Percentiles rank a stretch among this genome's conserved stretches.
Evolutionary conservation across 371 early-diverging fungal genomes (phyloP).

Genomic region (Spraguea lophii): DNA sequence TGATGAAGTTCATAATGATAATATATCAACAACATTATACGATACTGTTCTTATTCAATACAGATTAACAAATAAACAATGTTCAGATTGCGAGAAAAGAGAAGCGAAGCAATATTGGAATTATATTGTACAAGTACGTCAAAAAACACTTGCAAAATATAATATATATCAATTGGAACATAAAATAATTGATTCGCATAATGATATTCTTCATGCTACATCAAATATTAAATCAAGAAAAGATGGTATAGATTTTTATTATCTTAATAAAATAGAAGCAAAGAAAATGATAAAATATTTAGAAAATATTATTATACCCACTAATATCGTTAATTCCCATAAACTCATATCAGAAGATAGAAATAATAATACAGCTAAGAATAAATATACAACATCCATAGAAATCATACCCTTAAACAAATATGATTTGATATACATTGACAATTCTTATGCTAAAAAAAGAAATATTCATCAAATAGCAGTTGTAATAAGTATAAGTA

Average conservation of each 20-base stretch:
- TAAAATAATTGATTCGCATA: slow-evolving; percentile 82
- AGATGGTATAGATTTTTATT: slow-evolving; percentile 95
- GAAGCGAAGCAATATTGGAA: slow-evolving; percentile 97
- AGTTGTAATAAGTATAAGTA: slow-evolving; percentile 27
- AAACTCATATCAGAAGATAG: slow-evolving; percentile 85
- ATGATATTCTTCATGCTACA: slow-evolving; percentile 73
- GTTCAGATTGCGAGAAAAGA: slow-evolving; percentile 81
- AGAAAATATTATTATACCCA: slow-evolving; percentile 59
- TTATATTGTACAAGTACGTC: slow-evolving; percentile 87
- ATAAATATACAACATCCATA: slow-evolving; percentile 77
- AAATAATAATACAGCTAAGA: slow-evolving; percentile 68
- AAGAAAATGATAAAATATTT: slow-evolving; percentile 84
- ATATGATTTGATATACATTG: slow-evolving; percentile 91
- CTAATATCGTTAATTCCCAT: slow-evolving; percentile 60
- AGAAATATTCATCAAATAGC: slow-evolving; percentile 18
- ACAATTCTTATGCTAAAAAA: slow-evolving; percentile 21
- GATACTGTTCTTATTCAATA: slow-evolving; percentile 83
- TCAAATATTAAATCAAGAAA: slow-evolving; percentile 77
- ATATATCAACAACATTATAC: slow-evolving; percentile 67
- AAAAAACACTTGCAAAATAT: slow-evolving; percentile 69
- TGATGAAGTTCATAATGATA: background rate
- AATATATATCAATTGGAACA: slow-evolving; percentile 94
- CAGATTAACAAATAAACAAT: slow-evolving; percentile 70
- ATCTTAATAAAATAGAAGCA: slow-evolving; percentile 65
- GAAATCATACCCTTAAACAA: slow-evolving; percentile 87